phyloP scores from a whole-genome alignment of 176 grass and related monocot species.

The Miscanthus lutarioriparius region DNA sequence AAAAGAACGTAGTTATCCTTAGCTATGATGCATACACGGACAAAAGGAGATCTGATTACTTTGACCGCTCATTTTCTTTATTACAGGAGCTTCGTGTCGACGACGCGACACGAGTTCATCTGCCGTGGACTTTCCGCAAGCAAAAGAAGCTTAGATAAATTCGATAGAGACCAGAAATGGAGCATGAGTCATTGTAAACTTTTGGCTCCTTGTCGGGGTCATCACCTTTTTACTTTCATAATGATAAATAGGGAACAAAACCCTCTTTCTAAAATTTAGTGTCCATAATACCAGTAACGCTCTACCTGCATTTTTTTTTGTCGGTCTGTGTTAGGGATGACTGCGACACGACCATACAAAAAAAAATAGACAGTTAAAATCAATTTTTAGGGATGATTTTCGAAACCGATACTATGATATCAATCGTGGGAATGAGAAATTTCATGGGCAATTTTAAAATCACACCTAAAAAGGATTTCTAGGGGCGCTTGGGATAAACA shows the following conservation, averaged over 20 bases:
- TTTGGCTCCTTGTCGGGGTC: slow-evolving; percentile 54
- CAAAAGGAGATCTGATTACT: background rate
- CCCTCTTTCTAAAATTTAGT: background rate
- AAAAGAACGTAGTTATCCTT: slow-evolving; percentile 6
- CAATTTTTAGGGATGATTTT: no score
- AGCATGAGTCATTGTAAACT: slow-evolving; percentile 40
- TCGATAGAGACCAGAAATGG: slow-evolving; percentile 26
- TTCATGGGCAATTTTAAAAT: no score
- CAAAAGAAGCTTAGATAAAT: slow-evolving; percentile 22
- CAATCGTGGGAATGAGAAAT: no score
- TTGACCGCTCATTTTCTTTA: background rate
- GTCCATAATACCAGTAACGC: no score
- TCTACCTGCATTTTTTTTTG: no score
- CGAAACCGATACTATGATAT: no score
- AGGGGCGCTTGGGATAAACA: no score
- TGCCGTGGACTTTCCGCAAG: slow-evolving; percentile 28
- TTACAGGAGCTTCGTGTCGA: slow-evolving; percentile 14
- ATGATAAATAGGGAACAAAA: slow-evolving; percentile 12
- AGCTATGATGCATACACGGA: background rate
- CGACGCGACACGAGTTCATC: slow-evolving; percentile 21
- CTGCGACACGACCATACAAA: background rate
- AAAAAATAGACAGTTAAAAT: no score
- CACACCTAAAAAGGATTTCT: no score
- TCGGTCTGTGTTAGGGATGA: background rate
- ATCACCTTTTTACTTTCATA: slow-evolving; percentile 11